Evolutionary conservation across 169 alveolate species (phyloP).

Genomic region (Babesia sp.): DNA sequence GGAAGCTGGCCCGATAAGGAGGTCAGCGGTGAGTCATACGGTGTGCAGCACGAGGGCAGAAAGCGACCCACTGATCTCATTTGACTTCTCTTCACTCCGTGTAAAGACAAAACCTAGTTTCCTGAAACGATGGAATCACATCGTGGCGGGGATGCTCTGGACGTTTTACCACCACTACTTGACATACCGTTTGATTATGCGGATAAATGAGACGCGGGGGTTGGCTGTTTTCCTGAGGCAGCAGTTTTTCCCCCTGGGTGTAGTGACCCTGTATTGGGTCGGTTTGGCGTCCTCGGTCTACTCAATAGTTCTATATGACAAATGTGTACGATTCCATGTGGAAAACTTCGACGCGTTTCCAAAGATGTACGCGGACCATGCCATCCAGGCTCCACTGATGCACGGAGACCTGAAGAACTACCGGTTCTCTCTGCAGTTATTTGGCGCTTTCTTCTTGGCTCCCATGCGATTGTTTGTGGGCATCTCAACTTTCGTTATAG

Average conservation of each 20-base stretch:
- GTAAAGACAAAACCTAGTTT: not conserved
- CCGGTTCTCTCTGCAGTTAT: not conserved
- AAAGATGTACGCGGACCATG: slow-evolving; percentile 12
- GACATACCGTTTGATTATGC: not conserved
- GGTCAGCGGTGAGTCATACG: not conserved
- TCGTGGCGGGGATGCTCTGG: not conserved
- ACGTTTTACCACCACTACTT: not conserved
- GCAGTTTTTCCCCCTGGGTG: not conserved
- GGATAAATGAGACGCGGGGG: not conserved
- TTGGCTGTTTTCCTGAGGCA: not conserved
- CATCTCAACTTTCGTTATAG: not conserved
- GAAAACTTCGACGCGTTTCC: slow-evolving; percentile 14
- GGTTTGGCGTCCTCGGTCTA: not conserved
- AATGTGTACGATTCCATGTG: slow-evolving; percentile 12
- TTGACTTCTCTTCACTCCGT: not conserved
- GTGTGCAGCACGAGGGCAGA: not conserved
- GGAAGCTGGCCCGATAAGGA: not conserved
- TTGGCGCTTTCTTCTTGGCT: slow-evolving; percentile 13
- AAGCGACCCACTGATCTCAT: not conserved
- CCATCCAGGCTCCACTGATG: slow-evolving; percentile 5
- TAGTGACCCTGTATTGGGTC: not conserved
- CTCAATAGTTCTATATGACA: not conserved
- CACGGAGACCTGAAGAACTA: slow-evolving; percentile 29
- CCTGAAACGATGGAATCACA: not conserved
- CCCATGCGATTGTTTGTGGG: slow-evolving; percentile 10